A percentile compares a stretch with the other conserved stretches of the same genome.
Evolutionary conservation across 805 yeast genomes (phyloP).

Genomic region (Candida ovalis): DNA sequence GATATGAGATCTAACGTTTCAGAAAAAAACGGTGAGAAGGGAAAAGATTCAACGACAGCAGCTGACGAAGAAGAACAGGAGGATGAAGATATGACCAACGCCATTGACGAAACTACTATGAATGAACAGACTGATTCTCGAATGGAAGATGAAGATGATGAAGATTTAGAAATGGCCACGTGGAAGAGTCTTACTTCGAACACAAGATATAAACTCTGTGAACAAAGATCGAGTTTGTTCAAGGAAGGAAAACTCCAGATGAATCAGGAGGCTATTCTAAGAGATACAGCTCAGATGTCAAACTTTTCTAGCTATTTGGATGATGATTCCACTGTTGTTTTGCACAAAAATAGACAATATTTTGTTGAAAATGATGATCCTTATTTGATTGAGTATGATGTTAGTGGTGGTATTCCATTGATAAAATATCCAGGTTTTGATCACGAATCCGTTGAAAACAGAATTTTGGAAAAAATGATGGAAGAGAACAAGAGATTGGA

Average conservation of each 20-base stretch:
- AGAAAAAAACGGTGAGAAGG: neutral
- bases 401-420: slow-evolving; percentile 75
- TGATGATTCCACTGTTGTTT: slow-evolving; percentile 30
- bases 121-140: slow-evolving; percentile 13
- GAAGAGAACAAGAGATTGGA: slow-evolving; percentile 28
- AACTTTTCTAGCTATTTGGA: slow-evolving; percentile 48
- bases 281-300: slow-evolving; percentile 67
- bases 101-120: slow-evolving; percentile 31
- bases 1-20: neutral
- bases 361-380: slow-evolving; percentile 57
- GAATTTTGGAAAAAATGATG: slow-evolving; percentile 36
- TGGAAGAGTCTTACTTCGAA: slow-evolving; percentile 86
- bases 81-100: slow-evolving; percentile 43
- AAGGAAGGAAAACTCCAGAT: slow-evolving; percentile 53
- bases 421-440: slow-evolving; percentile 48
- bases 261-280: slow-evolving; percentile 64
- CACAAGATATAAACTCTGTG: slow-evolving; percentile 70
- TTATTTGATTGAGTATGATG: slow-evolving; percentile 78
- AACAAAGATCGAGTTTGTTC: slow-evolving; percentile 64
- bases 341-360: slow-evolving; percentile 32
- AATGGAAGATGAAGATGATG: slow-evolving; percentile 48
- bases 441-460: slow-evolving; percentile 42
- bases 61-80: slow-evolving; percentile 32
- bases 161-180: slow-evolving; percentile 72
- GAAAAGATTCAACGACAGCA: neutral